A percentile compares a stretch with the other conserved stretches of the same genome.
Evolutionary conservation across 164 flowering plant species (phyloP).

Genomic region (Vitis cinerea): DNA sequence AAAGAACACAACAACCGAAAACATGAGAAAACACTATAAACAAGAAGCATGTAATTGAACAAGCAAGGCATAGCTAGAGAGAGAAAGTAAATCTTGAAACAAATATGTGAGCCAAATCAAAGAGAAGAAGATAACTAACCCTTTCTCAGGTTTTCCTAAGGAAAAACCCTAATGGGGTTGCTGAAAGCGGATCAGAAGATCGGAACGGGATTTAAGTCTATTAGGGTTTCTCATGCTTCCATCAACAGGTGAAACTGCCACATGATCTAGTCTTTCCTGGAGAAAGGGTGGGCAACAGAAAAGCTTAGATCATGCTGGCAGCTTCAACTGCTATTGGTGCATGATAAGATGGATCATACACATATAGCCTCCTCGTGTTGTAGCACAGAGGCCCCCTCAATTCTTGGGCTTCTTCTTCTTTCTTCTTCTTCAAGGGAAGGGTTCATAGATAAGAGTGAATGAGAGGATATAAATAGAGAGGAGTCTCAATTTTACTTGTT

Average conservation of each 20-base stretch:
- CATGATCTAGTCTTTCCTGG: slow-evolving; percentile 26
- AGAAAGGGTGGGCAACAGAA: not conserved
- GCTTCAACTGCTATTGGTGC: slow-evolving; percentile 41
- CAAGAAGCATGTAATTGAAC: not conserved
- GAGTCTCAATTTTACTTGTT: slow-evolving; percentile 5
- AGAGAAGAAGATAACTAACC: slow-evolving; percentile 3
- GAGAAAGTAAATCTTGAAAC: not conserved
- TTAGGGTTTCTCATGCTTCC: slow-evolving; percentile 15
- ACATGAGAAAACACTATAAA: not conserved
- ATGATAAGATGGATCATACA: slow-evolving; percentile 9
- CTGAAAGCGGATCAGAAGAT: slow-evolving; percentile 2
- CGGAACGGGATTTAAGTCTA: not conserved
- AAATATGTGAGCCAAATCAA: not conserved
- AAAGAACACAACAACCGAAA: slow-evolving; percentile 5
- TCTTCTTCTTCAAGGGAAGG: slow-evolving; percentile 1
- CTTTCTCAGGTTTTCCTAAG: no score
- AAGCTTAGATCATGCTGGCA: slow-evolving; percentile 49
- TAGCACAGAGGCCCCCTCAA: not conserved
- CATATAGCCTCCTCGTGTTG: not conserved
- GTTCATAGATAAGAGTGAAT: slow-evolving; percentile 13
- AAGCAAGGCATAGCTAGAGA: not conserved
- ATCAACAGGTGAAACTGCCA: slow-evolving; percentile 30
- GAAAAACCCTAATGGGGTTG: not conserved
- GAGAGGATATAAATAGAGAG: slow-evolving; percentile 25
- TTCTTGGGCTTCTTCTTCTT: not conserved